Percentiles rank a stretch among this genome's conserved stretches.
These are phyloP conservation scores for Fistulifera solaris DNA, from an alignment of 108 stramenopile genomes.

Conservation along the genomic window DNA sequence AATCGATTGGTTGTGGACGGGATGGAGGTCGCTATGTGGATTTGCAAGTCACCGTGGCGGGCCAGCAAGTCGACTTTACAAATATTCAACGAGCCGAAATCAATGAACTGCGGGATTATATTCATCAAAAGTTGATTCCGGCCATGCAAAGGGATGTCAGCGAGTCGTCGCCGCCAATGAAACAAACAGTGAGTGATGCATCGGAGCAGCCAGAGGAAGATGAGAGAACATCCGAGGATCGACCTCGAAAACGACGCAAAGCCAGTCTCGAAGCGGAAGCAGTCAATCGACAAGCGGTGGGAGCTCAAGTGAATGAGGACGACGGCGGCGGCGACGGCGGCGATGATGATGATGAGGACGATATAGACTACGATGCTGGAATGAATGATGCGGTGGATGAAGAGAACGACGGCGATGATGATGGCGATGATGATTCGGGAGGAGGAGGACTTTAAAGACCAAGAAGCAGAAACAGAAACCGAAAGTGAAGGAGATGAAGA, in stretches of 20 bases:
- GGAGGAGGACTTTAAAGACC: neutral
- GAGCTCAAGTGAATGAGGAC: slow-evolving; percentile 3
- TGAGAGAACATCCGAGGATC: slow-evolving; percentile 2
- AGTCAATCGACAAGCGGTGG: slow-evolving; percentile 9
- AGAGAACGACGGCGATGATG: slow-evolving; percentile 6
- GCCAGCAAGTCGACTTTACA: slow-evolving; percentile 49
- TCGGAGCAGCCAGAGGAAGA: slow-evolving; percentile 15
- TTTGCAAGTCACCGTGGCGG: slow-evolving; percentile 27
- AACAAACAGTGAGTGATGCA: slow-evolving; percentile 4
- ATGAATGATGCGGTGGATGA: neutral
- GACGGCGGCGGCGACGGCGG: slow-evolving; percentile 25
- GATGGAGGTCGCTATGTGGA: slow-evolving; percentile 54
- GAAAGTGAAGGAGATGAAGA: slow-evolving; percentile 1
- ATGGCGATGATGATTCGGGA: slow-evolving; percentile 6
- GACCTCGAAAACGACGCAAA: slow-evolving; percentile 15
- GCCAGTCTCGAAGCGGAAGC: slow-evolving; percentile 31
- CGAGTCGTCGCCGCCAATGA: slow-evolving; percentile 1
- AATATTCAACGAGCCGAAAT: slow-evolving; percentile 72
- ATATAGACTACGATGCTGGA: slow-evolving; percentile 5
- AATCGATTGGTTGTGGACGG: slow-evolving; percentile 64
- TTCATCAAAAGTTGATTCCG: slow-evolving; percentile 58
- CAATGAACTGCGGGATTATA: slow-evolving; percentile 50
- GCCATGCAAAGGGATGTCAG: slow-evolving; percentile 47
- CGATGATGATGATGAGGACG: slow-evolving; percentile 20
- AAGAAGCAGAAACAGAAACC: neutral